These are phyloP conservation scores for Anastatica hierochuntica DNA, from an alignment of 345 rosid species.

Conservation along the genomic window DNA sequence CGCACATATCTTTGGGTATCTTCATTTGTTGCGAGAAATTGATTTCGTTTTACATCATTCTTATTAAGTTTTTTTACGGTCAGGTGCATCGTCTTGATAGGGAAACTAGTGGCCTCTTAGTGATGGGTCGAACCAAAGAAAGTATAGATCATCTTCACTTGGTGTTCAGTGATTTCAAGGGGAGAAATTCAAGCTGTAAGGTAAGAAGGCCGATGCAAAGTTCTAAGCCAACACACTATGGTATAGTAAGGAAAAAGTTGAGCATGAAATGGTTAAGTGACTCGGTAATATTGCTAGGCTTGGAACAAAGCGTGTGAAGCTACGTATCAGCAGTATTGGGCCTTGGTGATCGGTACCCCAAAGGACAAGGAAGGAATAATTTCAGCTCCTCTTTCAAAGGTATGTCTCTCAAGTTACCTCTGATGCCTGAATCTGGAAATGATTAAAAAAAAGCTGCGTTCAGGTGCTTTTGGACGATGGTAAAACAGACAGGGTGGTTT, in stretches of 20 bases:
- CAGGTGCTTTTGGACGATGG: slow-evolving; percentile 87
- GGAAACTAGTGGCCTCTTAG: slow-evolving; percentile 80
- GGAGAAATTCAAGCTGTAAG: slow-evolving; percentile 43
- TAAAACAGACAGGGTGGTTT: slow-evolving; percentile 74
- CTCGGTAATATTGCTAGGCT: slow-evolving; percentile 32
- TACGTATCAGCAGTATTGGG: slow-evolving; percentile 74
- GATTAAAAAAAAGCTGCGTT: background rate
- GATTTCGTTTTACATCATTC: background rate
- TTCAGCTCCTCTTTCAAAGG: slow-evolving; percentile 79
- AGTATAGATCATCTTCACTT: slow-evolving; percentile 56
- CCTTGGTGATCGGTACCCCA: slow-evolving; percentile 81
- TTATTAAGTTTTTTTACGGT: slow-evolving; percentile 5
- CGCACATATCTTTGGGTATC: background rate
- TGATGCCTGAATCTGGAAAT: background rate
- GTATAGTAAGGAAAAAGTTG: too few relatives aligned
- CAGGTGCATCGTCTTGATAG: slow-evolving; percentile 92
- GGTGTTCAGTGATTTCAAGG: slow-evolving; percentile 50
- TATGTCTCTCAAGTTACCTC: slow-evolving; percentile 14
- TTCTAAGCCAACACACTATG: background rate
- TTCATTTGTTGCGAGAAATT: background rate
- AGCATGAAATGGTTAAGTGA: too few relatives aligned
- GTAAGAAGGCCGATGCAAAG: slow-evolving; percentile 24
- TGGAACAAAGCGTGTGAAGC: slow-evolving; percentile 75
- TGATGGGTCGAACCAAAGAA: slow-evolving; percentile 77
- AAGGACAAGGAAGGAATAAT: slow-evolving; percentile 71